Base-by-base conservation (phyloP, 331 rosid species). In the Acacia pycnantha region DNA sequence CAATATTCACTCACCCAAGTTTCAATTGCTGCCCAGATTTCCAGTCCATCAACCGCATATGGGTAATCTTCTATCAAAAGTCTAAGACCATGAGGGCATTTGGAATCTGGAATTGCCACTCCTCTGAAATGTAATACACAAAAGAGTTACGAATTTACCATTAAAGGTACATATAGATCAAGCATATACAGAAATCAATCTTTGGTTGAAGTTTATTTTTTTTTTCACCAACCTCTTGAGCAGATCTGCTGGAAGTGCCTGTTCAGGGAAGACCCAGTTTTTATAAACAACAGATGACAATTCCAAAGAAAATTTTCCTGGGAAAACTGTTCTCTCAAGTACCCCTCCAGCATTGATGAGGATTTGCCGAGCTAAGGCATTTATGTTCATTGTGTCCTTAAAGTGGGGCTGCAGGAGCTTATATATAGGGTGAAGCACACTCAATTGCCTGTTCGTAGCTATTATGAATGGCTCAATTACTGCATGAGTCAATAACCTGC, bases 381-480 rank as follows among this genome's bases (percentile, higher is more conserved):
- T 96, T 79, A 96, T 92, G 41, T 96, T 85, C 98, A 93, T 92
- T n/a, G 99, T 96, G 90, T 96, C 99, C 27, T 78, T 88, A 74
- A 90, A 92, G 70, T 96, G 99, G 48, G 99, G 99, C 70, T 91
- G 91, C 85, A 96, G 79, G 37, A 96, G 94, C 85, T 92, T 96
- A 68, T 92, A 84, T 62, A 96, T 87, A 11, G 99, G 99, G 78
- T 96, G 99, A 77, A 96, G 82, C 61, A 89, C 78, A 65, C 99
- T 96, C 82, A 96, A 67, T 6, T 92, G 98, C 74, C 98, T 90
- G 54, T 93, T 84, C 77, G 99, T 84, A 11, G 97, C 94, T 43
- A 96, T 93, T 43, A 96, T 73, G 84, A 96, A 93, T 19, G 99
- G 99, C 87, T 96, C 99, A 82, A 96, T 96, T 16, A 90, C 92